Evolutionary conservation across 495 filamentous ascomycete genomes (phyloP).

Genomic region (Talaromyces nanjingensis): DNA sequence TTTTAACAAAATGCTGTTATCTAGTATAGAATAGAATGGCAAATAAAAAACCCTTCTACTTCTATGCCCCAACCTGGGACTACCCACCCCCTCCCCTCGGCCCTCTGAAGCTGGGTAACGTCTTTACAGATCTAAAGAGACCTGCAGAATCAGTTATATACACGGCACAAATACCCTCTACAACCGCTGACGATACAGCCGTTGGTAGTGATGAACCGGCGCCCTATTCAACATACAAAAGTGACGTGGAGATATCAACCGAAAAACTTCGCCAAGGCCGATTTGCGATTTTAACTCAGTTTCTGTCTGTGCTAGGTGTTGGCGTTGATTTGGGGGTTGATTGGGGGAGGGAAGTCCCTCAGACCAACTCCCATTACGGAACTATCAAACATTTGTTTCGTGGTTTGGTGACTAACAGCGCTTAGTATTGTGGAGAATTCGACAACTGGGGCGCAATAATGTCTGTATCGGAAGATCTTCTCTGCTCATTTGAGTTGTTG

Average conservation of each 20-base stretch:
- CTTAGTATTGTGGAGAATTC: slow-evolving; percentile 95
- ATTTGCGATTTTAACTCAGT: background rate
- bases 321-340: background rate
- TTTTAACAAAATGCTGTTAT: no score
- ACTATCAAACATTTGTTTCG: background rate
- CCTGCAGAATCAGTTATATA: background rate
- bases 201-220: background rate
- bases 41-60: slow-evolving; percentile 1
- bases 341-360: slow-evolving; percentile 27
- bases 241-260: background rate
- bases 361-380: background rate
- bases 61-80: background rate
- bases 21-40: no score
- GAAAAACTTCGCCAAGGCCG: background rate
- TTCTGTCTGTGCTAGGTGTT: background rate
- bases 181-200: background rate
- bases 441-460: slow-evolving; percentile 99
- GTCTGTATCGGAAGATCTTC: slow-evolving; percentile 86
- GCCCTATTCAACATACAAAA: background rate
- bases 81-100: background rate
- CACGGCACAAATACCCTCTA: background rate
- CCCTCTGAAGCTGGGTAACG: background rate
- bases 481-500: slow-evolving; percentile 94
- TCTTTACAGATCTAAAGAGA: background rate
- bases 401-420: slow-evolving; percentile 12